These are phyloP conservation scores for Asterella californica DNA, from an alignment of 225 moss, liverwort and hornwort species.

Conservation along the genomic window DNA sequence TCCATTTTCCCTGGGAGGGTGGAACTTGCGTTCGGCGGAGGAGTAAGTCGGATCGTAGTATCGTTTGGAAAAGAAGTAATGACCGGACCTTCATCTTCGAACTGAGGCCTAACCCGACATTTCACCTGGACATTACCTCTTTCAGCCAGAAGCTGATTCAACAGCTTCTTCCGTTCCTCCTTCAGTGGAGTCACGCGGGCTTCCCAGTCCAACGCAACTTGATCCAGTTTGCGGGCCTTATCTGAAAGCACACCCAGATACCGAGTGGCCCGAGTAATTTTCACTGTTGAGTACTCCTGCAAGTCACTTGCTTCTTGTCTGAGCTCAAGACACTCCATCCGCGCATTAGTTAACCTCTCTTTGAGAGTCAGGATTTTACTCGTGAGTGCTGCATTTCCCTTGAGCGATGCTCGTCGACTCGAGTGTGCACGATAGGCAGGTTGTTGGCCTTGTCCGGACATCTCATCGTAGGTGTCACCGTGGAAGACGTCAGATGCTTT, in stretches of 20 bases:
- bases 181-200: slow-evolving; percentile 71
- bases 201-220: slow-evolving; percentile 88
- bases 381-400: slow-evolving; percentile 26
- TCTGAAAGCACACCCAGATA: slow-evolving; percentile 97
- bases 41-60: slow-evolving; percentile 63
- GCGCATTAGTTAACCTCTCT: slow-evolving; percentile 59
- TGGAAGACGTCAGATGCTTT: slow-evolving; percentile 19
- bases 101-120: slow-evolving; percentile 89
- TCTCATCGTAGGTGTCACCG: slow-evolving; percentile 23
- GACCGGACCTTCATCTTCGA: slow-evolving; percentile 91
- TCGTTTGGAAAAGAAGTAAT: slow-evolving; percentile 82
- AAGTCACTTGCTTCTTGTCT: slow-evolving; percentile 96
- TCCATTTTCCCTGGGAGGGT: slow-evolving; percentile 46
- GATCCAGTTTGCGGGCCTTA: slow-evolving; percentile 93
- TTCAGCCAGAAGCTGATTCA: slow-evolving; percentile 63
- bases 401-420: slow-evolving; percentile 27
- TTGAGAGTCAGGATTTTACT: slow-evolving; percentile 41
- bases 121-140: slow-evolving; percentile 87
- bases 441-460: slow-evolving; percentile 9
- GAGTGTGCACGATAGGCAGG: slow-evolving; percentile 11
- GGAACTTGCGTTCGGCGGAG: slow-evolving; percentile 44
- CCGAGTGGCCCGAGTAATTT: slow-evolving; percentile 84
- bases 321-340: slow-evolving; percentile 82
- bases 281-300: slow-evolving; percentile 96
- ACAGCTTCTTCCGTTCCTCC: slow-evolving; percentile 76